Evolutionary conservation across 148 eudicot genomes (phyloP), one percentile per base, ranked within the genome.

Genomic region (Spergularia marina): DNA sequence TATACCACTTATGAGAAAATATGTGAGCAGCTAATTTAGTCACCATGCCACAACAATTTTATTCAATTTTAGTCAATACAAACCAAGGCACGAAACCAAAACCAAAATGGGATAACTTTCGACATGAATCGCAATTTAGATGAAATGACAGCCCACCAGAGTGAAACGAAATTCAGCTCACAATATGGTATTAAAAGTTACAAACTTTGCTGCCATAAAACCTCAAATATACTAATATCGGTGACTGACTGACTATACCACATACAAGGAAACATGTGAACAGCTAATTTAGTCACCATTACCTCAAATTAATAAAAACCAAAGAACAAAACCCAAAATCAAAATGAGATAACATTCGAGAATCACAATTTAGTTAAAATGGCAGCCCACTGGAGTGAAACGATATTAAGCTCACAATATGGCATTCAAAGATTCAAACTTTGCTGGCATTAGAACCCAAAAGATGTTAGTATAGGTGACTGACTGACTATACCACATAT

Each of bases 211-310:
- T 23, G 65, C 13, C 65, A 60, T 60, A 4, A 18, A 30, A 25
- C 12, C 12, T 14, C 39, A 2, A 39, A 44, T 63, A 47, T 70
- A 16, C 49, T 39, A 76, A 76, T 71, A 7, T 76, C 65, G 67
- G 83, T 76, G 73, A 76, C 80, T 21, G 70, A 80, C 83, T 77
- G 80, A 73, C 83, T 67, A 76, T 39, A 15, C 65, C 66, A 77
- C 67, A 64, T 64, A 53, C 44, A 36, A 52, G 34, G 16, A 54
- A 47, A 58, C 49, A 44, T 52, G 73, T 77, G 68, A 70, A 23
- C 5, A 77, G 78, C 75, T 77, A 82, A 77, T 62, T 82, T 77
- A 74, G 71, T 74, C 78, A 77, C 81, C 78, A 52, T 17, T 44
- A 44, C 7, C 7, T 44, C 49, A 44, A 4, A 44, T 44, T 8